phyloP scores from a whole-genome alignment of 202 grass and related monocot species.

The Sporobolus alterniflorus region DNA sequence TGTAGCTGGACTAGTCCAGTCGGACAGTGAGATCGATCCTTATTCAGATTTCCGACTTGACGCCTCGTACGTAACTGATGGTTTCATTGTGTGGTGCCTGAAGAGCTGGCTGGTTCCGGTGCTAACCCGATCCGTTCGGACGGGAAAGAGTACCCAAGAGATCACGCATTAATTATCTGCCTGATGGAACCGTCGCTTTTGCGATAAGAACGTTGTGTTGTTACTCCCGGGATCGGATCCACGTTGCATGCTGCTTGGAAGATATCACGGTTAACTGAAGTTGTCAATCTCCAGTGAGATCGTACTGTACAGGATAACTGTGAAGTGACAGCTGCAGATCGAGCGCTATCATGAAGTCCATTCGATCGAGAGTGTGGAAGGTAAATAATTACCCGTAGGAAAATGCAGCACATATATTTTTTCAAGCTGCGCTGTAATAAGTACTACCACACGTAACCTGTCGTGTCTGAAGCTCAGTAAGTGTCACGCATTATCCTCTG shows the following conservation, averaged over 20 bases:
- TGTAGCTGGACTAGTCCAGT: neutral
- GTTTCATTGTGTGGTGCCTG: neutral
- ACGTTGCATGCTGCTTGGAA: neutral
- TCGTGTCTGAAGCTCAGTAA: neutral
- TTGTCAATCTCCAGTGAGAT: neutral
- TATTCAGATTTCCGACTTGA: neutral
- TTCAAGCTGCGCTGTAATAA: neutral
- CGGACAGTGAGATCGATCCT: neutral
- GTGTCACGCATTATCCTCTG: no score
- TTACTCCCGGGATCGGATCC: neutral
- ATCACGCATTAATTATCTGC: constrained; percentile 2
- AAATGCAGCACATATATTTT: neutral
- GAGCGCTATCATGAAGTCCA: neutral
- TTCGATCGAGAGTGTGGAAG: neutral
- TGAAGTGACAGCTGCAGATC: neutral
- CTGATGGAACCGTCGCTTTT: constrained; percentile 16
- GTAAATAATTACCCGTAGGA: neutral
- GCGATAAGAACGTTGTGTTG: neutral
- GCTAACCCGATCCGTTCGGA: neutral
- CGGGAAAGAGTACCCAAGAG: neutral
- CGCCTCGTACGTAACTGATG: neutral
- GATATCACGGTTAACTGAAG: constrained; percentile 9
- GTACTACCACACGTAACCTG: neutral
- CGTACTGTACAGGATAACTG: neutral
- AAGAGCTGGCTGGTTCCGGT: constrained; percentile 7